Percentiles rank a stretch among this genome's conserved stretches.
Evolutionary conservation across 164 flowering plant species (phyloP).

Genomic region (Cinnamomum chago): DNA sequence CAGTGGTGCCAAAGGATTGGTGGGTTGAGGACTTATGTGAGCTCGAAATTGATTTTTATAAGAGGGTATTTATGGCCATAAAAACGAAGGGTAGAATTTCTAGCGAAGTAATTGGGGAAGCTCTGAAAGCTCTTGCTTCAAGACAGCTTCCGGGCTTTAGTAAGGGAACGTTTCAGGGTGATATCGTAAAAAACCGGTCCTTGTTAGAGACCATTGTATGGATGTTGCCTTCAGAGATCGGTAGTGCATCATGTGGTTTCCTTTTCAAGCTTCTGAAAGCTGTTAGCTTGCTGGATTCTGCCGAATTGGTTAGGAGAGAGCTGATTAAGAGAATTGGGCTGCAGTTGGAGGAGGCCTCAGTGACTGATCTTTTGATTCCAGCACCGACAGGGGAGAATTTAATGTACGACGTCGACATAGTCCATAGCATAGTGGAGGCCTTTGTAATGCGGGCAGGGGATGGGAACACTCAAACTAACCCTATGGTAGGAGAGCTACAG

Average conservation of each 20-base stretch:
- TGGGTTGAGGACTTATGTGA: slow-evolving; percentile 96
- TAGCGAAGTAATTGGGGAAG: slow-evolving; percentile 69
- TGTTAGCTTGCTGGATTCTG: slow-evolving; percentile 44
- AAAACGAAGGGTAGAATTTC: slow-evolving; percentile 46
- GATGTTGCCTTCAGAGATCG: slow-evolving; percentile 68
- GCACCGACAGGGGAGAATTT: slow-evolving; percentile 38
- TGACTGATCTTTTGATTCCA: slow-evolving; percentile 65
- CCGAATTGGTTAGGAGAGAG: slow-evolving; percentile 47
- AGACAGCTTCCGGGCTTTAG: slow-evolving; percentile 64
- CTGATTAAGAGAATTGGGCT: slow-evolving; percentile 64
- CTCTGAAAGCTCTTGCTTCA: slow-evolving; percentile 72
- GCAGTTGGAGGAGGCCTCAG: slow-evolving; percentile 83
- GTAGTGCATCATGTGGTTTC: slow-evolving; percentile 72
- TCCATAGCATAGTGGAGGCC: slow-evolving; percentile 58
- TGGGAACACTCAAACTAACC: slow-evolving; percentile 30
- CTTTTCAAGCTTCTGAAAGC: slow-evolving; percentile 75
- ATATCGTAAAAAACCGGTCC: slow-evolving; percentile 33
- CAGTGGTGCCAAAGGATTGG: slow-evolving; percentile 79
- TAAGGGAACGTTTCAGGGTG: slow-evolving; percentile 43
- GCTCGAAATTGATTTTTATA: slow-evolving; percentile 70
- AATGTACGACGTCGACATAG: slow-evolving; percentile 61
- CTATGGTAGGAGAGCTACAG: slow-evolving; percentile 37
- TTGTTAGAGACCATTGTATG: slow-evolving; percentile 58
- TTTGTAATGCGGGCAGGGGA: slow-evolving; percentile 51
- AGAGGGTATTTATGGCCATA: slow-evolving; percentile 50